Conservation (phyloP, 2,329 filamentous ascomycete genomes). For the Hawksworthiomyces lignivorus region DNA sequence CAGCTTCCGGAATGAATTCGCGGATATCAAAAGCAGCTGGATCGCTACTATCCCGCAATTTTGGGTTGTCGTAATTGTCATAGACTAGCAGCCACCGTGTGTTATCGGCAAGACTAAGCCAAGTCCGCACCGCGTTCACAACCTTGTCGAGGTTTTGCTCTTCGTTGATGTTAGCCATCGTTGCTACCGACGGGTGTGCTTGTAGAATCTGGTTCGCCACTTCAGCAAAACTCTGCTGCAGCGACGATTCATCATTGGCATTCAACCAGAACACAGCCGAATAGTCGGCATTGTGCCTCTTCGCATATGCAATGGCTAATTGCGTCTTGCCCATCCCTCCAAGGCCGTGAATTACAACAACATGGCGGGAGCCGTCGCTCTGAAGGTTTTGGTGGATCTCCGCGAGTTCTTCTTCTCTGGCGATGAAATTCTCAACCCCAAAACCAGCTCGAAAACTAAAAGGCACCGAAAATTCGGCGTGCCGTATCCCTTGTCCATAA, state of each 20-base stretch:
- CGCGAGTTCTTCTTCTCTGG: background rate
- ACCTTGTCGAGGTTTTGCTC: constrained; percentile 5
- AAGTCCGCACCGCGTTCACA: constrained; percentile 25
- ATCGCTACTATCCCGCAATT: constrained; percentile 15
- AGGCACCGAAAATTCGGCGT: too few relatives aligned
- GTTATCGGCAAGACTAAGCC: constrained; percentile 26
- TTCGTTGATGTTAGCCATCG: constrained; percentile 18
- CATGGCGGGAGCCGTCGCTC: background rate
- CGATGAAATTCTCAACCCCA: background rate
- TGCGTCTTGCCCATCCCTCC: constrained; percentile 4
- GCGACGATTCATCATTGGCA: constrained; percentile 25
- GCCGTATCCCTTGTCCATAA: too few relatives aligned
- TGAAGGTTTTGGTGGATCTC: background rate
- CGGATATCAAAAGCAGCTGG: background rate
- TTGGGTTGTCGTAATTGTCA: constrained; percentile 35
- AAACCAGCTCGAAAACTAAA: too few relatives aligned
- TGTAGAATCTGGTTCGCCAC: constrained; percentile 22
- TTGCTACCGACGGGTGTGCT: constrained; percentile 18
- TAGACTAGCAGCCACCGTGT: constrained; percentile 31
- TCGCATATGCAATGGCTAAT: background rate
- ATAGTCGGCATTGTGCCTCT: constrained; percentile 25
- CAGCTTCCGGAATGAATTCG: background rate
- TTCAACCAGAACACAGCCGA: constrained; percentile 37
- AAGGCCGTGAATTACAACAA: background rate
- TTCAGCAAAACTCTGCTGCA: constrained; percentile 27